Percentiles rank a stretch among this genome's conserved stretches.
These are phyloP conservation scores for Umbellularia californica DNA, from an alignment of 164 flowering plant genomes.

Conservation along the genomic window DNA sequence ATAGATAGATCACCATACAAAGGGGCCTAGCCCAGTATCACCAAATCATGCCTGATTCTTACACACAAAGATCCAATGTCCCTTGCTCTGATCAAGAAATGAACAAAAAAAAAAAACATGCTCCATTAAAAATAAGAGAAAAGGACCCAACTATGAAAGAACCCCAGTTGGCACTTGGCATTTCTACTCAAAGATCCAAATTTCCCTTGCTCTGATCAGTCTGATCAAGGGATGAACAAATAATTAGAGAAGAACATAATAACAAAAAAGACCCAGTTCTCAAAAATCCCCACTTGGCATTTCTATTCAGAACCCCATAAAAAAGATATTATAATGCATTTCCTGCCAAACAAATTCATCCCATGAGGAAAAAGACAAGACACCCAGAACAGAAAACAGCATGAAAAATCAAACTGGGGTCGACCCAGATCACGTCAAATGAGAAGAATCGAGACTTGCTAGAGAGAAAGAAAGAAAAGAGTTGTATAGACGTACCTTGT, in stretches of 20 bases:
- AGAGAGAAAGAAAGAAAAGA: neutral
- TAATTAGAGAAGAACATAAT: no score
- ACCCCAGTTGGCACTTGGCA: no score
- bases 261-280: neutral
- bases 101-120: neutral
- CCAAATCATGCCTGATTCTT: neutral
- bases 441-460: no score
- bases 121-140: no score
- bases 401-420: no score
- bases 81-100: neutral
- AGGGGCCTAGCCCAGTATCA: no score
- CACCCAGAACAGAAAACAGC: no score
- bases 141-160: neutral
- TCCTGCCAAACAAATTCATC: neutral
- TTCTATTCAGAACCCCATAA: no score
- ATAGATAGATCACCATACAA: no score
- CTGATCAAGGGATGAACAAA: neutral
- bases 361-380: neutral
- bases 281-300: no score
- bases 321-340: neutral
- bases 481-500: constrained; percentile 43
- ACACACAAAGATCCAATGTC: neutral
- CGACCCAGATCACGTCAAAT: neutral
- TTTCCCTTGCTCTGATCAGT: neutral
- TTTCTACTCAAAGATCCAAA: neutral